Percentiles rank a stretch among this genome's conserved stretches.
Conservation (phyloP, 345 rosid species). For the Melaleuca quinquenervia region DNA sequence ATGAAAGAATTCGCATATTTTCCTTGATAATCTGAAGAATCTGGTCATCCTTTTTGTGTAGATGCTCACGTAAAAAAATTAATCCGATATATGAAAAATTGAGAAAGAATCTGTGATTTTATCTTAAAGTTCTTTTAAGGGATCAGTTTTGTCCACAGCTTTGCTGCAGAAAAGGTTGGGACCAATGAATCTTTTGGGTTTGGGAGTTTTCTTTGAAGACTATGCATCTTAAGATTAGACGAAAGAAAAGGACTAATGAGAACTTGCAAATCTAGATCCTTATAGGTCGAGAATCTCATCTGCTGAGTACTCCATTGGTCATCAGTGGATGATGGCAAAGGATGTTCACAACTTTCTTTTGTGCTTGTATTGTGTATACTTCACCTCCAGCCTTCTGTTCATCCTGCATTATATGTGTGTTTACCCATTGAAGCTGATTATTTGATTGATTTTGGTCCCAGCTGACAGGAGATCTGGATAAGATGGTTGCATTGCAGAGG, state of each 20-base stretch:
- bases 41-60: background rate
- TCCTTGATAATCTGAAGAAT: background rate
- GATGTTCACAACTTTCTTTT: background rate
- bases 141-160: background rate
- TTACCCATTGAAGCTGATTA: background rate
- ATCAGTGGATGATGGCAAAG: background rate
- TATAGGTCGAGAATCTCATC: background rate
- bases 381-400: background rate
- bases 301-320: background rate
- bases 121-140: background rate
- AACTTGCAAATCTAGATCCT: background rate
- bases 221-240: background rate
- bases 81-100: background rate
- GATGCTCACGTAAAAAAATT: background rate
- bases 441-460: conserved; percentile 15
- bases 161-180: background rate
- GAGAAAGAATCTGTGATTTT: background rate
- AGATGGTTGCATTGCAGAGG: conserved; percentile 94
- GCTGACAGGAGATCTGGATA: conserved; percentile 89
- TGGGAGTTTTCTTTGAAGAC: background rate
- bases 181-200: background rate
- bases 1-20: background rate
- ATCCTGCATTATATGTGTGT: background rate
- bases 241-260: background rate
- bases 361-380: background rate